A percentile compares a stretch with the other conserved stretches of the same genome.
Conservation (phyloP, 352 stramenopile species). For the Bremia lactucae region DNA sequence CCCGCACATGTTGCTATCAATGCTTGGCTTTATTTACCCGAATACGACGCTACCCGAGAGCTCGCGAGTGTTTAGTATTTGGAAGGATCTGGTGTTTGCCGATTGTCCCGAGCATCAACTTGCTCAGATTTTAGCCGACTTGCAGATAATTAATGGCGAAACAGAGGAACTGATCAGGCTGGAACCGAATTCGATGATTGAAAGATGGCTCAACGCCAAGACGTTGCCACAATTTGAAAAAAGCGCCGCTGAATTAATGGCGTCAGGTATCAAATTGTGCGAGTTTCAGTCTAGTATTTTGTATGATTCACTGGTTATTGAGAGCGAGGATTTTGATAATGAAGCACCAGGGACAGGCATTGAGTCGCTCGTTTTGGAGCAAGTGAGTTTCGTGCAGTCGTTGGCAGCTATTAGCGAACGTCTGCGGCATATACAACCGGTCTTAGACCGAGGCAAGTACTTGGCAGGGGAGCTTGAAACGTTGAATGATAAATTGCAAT, state of each 20-base stretch:
- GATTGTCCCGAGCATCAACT: conserved; percentile 54
- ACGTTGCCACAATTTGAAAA: conserved; percentile 42
- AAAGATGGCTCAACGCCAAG: conserved; percentile 47
- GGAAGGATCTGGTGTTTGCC: conserved; percentile 47
- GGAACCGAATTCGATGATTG: conserved; percentile 40
- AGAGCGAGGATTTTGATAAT: conserved; percentile 6
- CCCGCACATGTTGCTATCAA: conserved; percentile 44
- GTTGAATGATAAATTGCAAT: conserved; percentile 44
- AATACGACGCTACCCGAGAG: conserved; percentile 16
- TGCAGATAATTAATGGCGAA: conserved; percentile 24
- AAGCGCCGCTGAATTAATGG: conserved; percentile 31
- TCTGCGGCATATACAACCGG: conserved; percentile 50
- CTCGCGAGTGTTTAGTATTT: conserved; percentile 29
- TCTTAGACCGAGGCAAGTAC: conserved; percentile 36
- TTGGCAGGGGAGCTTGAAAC: conserved; percentile 37
- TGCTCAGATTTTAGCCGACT: conserved; percentile 29
- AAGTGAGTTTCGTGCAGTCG: conserved; percentile 68
- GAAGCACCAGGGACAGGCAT: conserved; percentile 17
- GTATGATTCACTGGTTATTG: conserved; percentile 46
- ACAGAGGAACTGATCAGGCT: conserved; percentile 34
- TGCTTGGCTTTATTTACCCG: conserved; percentile 61
- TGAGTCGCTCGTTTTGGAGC: conserved; percentile 56
- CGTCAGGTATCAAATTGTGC: conserved; percentile 40
- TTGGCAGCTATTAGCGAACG: conserved; percentile 60
- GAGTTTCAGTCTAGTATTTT: conserved; percentile 65